Evolutionary conservation across 2,329 filamentous ascomycete species (phyloP), one percentile per base, ranked within the genome.

Genomic region (Xylaria sp.): DNA sequence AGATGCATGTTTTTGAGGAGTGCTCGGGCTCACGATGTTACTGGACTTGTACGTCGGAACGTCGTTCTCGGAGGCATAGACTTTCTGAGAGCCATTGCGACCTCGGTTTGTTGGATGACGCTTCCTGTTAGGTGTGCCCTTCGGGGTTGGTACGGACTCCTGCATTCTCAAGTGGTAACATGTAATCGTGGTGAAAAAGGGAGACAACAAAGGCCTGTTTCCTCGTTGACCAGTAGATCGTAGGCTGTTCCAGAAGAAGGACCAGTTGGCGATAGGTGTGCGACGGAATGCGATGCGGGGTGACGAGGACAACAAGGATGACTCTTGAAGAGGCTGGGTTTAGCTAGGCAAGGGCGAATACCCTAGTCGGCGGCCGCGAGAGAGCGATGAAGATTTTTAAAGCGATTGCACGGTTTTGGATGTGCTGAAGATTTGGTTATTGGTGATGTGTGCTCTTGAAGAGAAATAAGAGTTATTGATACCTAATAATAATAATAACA

Each of bases 1-100:
- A 9, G 77, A 69, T 25, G 69, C 67, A 19, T 70, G 61, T 69
- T 83, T 85, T 57, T 78, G 78, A 2, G 84, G 84, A 2, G 84
- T 86, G 25, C 69, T 72, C 31, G 78, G 78, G 35, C 68, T 71
- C 11, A 50, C 69, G 25, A 57, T 49, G 7, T 68, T 76, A 67
- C 71, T 73, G 54, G 68, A 70, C 62, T 70, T 76, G 66, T 74
- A 77, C 66, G 65, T 74, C 46, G 72, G 75, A 67, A 77, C 75
- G 69, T 87, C 85, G 69, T 83, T 86, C 72, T 87, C 85, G 3
- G 85, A 87, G 23, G 83, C 84, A 69, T 87, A 87, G n/a, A 79
- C 81, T 73, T 84, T 87, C 63, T 81, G 81, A 11, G 80, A 71
- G 17, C 73, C 70, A 55, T 74, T 76, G 43, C 75, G 68, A 66